Evolutionary conservation across 1,284 basidiomycete genomes (phyloP), one percentile per base, ranked within the genome.

Genomic region (Agaricales sp.): DNA sequence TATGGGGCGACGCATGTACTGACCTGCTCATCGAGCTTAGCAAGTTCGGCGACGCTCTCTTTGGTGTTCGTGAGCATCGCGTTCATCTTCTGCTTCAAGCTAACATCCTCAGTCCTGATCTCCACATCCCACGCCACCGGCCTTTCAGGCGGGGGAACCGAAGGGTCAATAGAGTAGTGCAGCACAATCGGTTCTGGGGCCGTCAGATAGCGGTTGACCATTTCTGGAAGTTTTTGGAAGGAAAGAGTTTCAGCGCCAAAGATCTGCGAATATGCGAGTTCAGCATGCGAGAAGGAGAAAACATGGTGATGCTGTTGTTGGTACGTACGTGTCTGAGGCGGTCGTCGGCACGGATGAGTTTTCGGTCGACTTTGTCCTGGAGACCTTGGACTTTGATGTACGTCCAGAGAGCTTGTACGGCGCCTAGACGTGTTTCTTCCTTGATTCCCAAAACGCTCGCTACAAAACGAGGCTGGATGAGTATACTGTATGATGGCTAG

Each of bases 321-420:
- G 35, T 16, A 69, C 75, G 48, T 58, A 87, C 87, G 0, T 72
- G 69, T 61, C 74, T 73, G 45, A 95, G 65, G 46, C 77, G 77
- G 2, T 82, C 84, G 54, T 97, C 87, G 1, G 85, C 76, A 39
- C 81, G 79, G 52, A 98, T 80, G 48, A 84, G 67, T 44, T 87
- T 79, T 50, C 86, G 77, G 64, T 98, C 92, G 0, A 83, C 80
- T 61, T 94, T 93, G 64, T 97, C 92, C 65, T 96, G 90, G 16
- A 98, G 72, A 19, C 83, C 82, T 53, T 88, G 75, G 16, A 85
- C 69, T 64, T 95, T 95, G 67, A 97, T 87, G 58, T 96, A 93
- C 58, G 86, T 88, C 94, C 94, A 98, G 8, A 98, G 64, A 0
- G 88, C 80, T 51, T 89, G 82, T 37, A 97, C 77, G 16, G 92